A percentile compares a stretch with the other conserved stretches of the same genome.
Conservation (phyloP, 768 basidiomycete genomes). For the Phaffia australis region DNA sequence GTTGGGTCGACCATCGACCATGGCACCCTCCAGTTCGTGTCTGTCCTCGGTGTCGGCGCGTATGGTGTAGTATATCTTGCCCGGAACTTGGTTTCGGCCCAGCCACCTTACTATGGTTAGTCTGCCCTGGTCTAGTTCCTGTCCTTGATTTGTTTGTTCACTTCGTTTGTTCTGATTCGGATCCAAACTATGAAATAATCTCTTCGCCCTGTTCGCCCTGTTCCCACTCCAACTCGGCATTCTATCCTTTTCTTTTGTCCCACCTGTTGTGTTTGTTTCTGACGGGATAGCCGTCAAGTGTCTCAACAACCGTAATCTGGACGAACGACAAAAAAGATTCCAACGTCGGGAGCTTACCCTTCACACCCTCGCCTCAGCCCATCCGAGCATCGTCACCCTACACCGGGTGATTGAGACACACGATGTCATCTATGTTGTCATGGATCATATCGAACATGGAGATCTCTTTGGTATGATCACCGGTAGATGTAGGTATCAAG, state of each 20-base stretch:
- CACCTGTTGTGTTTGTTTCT: background rate
- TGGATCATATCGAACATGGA: conserved; percentile 83
- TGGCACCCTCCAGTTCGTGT: conserved; percentile 63
- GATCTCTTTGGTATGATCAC: conserved; percentile 86
- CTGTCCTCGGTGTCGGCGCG: conserved; percentile 81
- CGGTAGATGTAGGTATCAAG: conserved; percentile 37
- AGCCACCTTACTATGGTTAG: conserved; percentile 8
- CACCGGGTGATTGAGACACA: conserved; percentile 54
- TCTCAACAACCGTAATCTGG: conserved; percentile 49
- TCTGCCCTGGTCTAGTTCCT: background rate
- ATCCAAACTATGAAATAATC: too few relatives aligned
- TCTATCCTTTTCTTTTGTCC: background rate
- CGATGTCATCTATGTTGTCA: conserved; percentile 55
- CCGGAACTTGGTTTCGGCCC: conserved; percentile 43
- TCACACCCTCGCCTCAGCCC: conserved; percentile 41
- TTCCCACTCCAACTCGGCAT: background rate
- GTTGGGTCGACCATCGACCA: conserved; percentile 71
- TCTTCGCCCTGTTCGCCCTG: too few relatives aligned
- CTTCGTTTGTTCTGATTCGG: background rate
- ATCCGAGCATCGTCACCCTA: conserved; percentile 55
- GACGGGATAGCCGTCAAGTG: conserved; percentile 71
- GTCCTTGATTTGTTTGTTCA: background rate
- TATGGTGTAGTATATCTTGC: conserved; percentile 94
- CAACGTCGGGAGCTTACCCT: conserved; percentile 59
- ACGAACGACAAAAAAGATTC: conserved; percentile 53